phyloP scores from a whole-genome alignment of 2,329 filamentous ascomycete genomes.

The Microsporum audouinii region DNA sequence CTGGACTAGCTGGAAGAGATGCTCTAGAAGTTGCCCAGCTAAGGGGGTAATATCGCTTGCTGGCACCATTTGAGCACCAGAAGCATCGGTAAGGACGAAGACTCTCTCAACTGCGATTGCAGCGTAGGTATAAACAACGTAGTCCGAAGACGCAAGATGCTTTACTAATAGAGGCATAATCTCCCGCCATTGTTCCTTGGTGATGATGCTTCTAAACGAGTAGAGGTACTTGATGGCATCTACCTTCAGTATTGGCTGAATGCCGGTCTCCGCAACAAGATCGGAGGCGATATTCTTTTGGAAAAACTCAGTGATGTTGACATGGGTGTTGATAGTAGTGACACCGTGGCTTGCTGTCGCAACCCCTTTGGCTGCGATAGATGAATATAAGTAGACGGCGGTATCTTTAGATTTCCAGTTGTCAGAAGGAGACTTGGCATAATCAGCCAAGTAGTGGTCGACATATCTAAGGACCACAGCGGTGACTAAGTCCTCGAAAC shows the following conservation, averaged over 20 bases:
- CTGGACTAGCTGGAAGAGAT: constrained; percentile 84
- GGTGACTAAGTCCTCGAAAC: constrained; percentile 77
- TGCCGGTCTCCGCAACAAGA: constrained; percentile 55
- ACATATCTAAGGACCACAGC: constrained; percentile 80
- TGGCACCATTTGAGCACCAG: constrained; percentile 66
- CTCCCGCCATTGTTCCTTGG: constrained; percentile 79
- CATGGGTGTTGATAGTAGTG: constrained; percentile 72
- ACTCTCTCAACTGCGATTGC: constrained; percentile 93
- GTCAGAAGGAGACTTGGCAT: constrained; percentile 52
- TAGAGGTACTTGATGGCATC: constrained; percentile 98
- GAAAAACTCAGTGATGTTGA: constrained; percentile 91
- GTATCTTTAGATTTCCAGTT: constrained; percentile 98
- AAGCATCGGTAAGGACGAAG: constrained; percentile 67
- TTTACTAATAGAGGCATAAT: constrained; percentile 84
- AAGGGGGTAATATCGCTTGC: constrained; percentile 67
- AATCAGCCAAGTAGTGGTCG: constrained; percentile 65
- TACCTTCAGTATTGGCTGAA: constrained; percentile 82
- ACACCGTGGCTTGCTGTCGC: constrained; percentile 83
- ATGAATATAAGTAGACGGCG: constrained; percentile 90
- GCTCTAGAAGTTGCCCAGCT: constrained; percentile 73
- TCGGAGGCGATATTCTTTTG: constrained; percentile 86
- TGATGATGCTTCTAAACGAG: constrained; percentile 89
- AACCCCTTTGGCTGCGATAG: constrained; percentile 82
- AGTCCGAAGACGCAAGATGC: constrained; percentile 79
- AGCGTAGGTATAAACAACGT: constrained; percentile 95